These are phyloP conservation scores for Globisporangium cylindrosporum DNA, from an alignment of 352 stramenopile genomes.

Conservation along the genomic window DNA sequence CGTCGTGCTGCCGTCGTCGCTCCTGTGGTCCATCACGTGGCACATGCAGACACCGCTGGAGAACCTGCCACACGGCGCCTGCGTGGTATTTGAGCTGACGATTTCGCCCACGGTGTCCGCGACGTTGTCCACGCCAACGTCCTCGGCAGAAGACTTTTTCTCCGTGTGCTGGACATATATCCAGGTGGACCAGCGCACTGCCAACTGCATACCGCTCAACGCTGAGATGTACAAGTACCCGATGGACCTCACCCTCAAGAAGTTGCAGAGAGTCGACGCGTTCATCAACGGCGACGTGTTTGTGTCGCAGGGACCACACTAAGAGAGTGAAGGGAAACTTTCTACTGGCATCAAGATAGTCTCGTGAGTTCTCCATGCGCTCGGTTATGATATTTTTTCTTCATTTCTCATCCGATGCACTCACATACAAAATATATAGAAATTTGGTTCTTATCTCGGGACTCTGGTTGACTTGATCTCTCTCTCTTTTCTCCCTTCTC, in stretches of 20 bases:
- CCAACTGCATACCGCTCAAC: constrained; percentile 64
- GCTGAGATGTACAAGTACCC: constrained; percentile 84
- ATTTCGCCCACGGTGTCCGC: constrained; percentile 32
- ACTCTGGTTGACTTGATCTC: neutral
- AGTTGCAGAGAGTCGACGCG: constrained; percentile 64
- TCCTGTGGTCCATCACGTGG: constrained; percentile 89
- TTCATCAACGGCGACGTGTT: constrained; percentile 76
- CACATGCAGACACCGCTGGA: constrained; percentile 93
- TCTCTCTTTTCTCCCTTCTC: constrained; percentile 1
- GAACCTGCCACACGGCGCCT: constrained; percentile 78
- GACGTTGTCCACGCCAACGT: constrained; percentile 20
- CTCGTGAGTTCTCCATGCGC: neutral
- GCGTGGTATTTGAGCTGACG: constrained; percentile 67
- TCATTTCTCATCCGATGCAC: neutral
- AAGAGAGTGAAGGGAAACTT: neutral
- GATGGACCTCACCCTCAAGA: constrained; percentile 73
- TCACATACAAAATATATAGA: constrained; percentile 10
- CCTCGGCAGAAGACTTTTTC: constrained; percentile 41
- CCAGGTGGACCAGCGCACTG: constrained; percentile 76
- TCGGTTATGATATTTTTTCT: neutral
- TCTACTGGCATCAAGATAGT: neutral
- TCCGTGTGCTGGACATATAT: constrained; percentile 84
- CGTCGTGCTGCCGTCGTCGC: constrained; percentile 42
- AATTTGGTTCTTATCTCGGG: constrained; percentile 4
- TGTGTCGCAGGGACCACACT: constrained; percentile 54